Evolutionary conservation across 768 basidiomycete genomes (phyloP).

Genomic region (Dioszegia hungarica): DNA sequence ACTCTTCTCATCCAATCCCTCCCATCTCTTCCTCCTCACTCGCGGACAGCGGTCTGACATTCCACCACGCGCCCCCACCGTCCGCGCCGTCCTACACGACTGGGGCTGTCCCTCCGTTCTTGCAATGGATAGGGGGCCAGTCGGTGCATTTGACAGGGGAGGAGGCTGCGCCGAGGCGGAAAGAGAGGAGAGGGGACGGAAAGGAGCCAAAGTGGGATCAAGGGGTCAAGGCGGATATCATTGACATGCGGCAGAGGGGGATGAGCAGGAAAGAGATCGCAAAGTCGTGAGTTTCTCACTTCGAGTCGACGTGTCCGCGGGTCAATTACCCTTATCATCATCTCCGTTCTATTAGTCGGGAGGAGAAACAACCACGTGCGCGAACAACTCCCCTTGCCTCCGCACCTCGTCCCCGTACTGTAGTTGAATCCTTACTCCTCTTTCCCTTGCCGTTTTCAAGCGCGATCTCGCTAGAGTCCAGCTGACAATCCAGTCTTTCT

Average conservation of each 20-base stretch:
- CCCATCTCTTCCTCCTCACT: conserved; percentile 2
- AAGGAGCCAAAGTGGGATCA: conserved; percentile 17
- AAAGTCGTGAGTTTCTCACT: conserved; percentile 25
- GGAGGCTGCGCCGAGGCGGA: conserved; percentile 25
- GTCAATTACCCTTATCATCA: no score
- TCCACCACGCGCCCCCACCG: conserved; percentile 46
- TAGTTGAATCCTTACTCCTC: no score
- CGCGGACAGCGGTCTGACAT: conserved; percentile 21
- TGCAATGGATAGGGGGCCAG: conserved; percentile 37
- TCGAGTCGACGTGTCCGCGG: neutral
- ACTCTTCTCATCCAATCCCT: neutral
- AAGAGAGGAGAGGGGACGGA: conserved; percentile 11
- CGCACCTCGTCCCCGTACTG: no score
- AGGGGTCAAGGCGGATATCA: conserved; percentile 29
- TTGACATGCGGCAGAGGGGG: conserved; percentile 29
- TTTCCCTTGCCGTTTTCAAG: no score
- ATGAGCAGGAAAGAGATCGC: conserved; percentile 30
- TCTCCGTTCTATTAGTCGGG: no score
- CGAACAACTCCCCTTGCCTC: no score
- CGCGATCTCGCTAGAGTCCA: no score
- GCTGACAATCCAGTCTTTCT: conserved; percentile 17
- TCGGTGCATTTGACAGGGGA: conserved; percentile 28
- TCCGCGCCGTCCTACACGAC: conserved; percentile 39
- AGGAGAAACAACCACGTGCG: no score
- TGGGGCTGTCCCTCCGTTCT: conserved; percentile 33